phyloP scores from a whole-genome alignment of 129 eudicot genomes.

The Flaveria sonorensis region DNA sequence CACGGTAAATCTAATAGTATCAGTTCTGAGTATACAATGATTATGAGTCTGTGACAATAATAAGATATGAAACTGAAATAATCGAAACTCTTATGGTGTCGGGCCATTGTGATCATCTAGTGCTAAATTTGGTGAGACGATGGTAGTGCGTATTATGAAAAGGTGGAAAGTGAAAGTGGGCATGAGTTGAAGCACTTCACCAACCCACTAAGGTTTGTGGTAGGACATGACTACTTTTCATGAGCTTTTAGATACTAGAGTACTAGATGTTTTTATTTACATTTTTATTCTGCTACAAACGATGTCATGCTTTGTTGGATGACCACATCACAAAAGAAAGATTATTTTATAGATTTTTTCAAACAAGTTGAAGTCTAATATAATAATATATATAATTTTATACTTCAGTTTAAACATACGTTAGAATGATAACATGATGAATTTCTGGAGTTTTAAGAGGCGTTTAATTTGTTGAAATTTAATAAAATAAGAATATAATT shows the following conservation, averaged over 20 bases:
- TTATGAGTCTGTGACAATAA: neutral
- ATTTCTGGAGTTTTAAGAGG: too few species aligned
- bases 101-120: neutral
- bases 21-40: neutral
- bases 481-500: too few species aligned
- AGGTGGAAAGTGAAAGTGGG: conserved; percentile 24
- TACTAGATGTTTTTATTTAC: neutral
- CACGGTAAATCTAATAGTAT: too few species aligned
- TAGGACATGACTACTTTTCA: conserved; percentile 28
- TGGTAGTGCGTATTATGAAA: conserved; percentile 27
- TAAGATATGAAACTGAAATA: neutral
- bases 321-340: neutral
- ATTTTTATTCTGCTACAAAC: neutral
- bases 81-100: neutral
- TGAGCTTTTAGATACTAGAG: neutral
- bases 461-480: neutral
- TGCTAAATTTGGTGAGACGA: conserved; percentile 24
- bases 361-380: too few species aligned
- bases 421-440: too few species aligned
- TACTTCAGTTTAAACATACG: too few species aligned
- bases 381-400: too few species aligned
- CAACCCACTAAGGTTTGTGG: conserved; percentile 39
- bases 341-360: neutral
- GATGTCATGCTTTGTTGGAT: conserved; percentile 10
- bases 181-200: conserved; percentile 38